Conservation (phyloP, 129 eudicot species). For the Pittosporum tobira region DNA sequence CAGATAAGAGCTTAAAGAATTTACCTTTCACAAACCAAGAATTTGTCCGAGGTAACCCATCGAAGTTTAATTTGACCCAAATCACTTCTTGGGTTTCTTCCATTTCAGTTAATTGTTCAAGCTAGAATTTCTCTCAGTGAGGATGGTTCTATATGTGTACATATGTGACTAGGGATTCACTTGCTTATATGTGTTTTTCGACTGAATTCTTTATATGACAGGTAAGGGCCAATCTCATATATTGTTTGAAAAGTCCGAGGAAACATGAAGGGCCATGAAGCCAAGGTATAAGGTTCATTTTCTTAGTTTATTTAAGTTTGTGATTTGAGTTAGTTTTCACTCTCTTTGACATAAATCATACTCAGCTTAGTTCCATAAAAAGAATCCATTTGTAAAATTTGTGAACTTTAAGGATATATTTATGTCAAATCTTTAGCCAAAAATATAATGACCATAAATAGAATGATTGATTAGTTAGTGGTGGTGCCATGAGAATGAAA, state of each 20-base stretch:
- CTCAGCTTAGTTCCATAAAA: no score
- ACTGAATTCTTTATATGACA: not conserved
- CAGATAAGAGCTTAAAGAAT: not conserved
- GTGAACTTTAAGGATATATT: no score
- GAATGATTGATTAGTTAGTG: no score
- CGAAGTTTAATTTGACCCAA: not conserved
- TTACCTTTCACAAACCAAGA: not conserved
- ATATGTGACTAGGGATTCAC: not conserved
- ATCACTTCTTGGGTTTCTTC: not conserved
- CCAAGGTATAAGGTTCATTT: not conserved
- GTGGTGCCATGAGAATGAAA: no score
- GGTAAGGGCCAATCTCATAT: not conserved
- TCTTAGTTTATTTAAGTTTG: not conserved
- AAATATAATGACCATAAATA: no score
- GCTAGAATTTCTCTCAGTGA: not conserved
- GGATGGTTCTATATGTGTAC: no score
- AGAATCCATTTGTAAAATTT: no score
- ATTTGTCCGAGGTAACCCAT: not conserved
- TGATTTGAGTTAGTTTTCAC: not conserved
- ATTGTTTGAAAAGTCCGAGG: not conserved
- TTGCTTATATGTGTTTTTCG: not conserved
- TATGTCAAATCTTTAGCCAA: no score
- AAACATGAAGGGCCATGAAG: slow-evolving; percentile 18
- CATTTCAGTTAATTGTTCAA: not conserved
- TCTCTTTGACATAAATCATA: not conserved